Evolutionary conservation across 2,329 filamentous ascomycete genomes (phyloP).

Genomic region (Zasmidium angulare): DNA sequence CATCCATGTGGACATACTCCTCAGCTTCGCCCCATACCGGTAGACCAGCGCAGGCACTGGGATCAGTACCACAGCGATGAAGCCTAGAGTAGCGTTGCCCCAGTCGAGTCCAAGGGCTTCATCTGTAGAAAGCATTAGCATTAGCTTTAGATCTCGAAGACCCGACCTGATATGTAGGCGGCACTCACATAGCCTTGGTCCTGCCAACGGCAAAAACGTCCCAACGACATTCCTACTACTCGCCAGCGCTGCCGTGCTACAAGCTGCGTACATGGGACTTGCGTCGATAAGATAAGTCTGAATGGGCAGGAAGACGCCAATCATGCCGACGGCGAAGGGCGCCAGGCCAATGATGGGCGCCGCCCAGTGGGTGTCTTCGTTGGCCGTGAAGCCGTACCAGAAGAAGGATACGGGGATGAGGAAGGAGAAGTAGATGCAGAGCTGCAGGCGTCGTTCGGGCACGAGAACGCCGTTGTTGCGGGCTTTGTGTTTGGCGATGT

Average conservation of each 20-base stretch:
- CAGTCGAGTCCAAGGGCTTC: not conserved
- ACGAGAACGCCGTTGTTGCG: not conserved
- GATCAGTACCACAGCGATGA: constrained; percentile 5
- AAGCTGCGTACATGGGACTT: constrained; percentile 14
- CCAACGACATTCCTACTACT: constrained; percentile 8
- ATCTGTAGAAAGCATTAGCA: not conserved
- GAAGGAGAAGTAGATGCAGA: constrained; percentile 7
- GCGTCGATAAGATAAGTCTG: constrained; percentile 10
- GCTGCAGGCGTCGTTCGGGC: constrained; percentile 5
- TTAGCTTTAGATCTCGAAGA: not conserved
- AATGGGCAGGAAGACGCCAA: constrained; percentile 5
- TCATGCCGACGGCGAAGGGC: constrained; percentile 7
- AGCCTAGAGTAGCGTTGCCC: constrained; percentile 1
- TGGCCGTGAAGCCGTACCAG: constrained; percentile 15
- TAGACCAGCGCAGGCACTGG: constrained; percentile 1
- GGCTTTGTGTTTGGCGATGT: not conserved
- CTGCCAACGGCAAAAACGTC: constrained; percentile 9
- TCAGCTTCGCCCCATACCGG: not conserved
- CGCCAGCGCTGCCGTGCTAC: constrained; percentile 2
- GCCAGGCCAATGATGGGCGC: constrained; percentile 8
- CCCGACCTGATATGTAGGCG: not conserved
- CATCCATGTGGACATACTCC: not conserved
- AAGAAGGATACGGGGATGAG: constrained; percentile 6
- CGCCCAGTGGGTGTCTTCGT: constrained; percentile 1
- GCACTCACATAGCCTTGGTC: not conserved